A percentile compares a stretch with the other conserved stretches of the same genome.
These are phyloP conservation scores for Camelina neglecta DNA, from an alignment of 345 rosid species.

Conservation along the genomic window DNA sequence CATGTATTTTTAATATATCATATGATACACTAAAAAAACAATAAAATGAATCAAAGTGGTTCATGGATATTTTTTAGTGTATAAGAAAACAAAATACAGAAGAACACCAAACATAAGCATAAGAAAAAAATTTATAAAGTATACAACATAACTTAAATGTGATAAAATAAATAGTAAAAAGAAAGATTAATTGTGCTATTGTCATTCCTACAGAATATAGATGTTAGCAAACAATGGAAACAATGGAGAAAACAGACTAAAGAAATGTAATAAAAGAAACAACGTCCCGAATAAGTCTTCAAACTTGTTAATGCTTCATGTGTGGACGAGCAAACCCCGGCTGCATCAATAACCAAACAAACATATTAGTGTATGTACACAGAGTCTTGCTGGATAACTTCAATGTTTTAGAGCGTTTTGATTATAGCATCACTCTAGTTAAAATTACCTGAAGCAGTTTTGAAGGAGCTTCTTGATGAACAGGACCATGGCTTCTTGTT, in stretches of 20 bases:
- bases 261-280: constrained; percentile 5
- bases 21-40: too few relatives aligned
- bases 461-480: constrained; percentile 72
- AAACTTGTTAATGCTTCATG: constrained; percentile 40
- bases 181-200: neutral
- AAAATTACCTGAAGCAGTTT: constrained; percentile 83
- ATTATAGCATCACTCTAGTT: neutral
- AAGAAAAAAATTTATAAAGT: neutral
- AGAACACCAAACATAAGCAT: neutral
- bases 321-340: constrained; percentile 87
- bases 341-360: constrained; percentile 56
- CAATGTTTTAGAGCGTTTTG: constrained; percentile 3
- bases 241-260: constrained; percentile 5
- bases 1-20: too few relatives aligned
- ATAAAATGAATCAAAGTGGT: neutral
- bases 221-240: constrained; percentile 20
- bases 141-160: neutral
- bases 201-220: constrained; percentile 29
- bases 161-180: neutral
- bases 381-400: neutral
- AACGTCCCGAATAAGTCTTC: constrained; percentile 5
- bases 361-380: constrained; percentile 16
- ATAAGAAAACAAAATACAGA: neutral
- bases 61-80: neutral
- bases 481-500: constrained; percentile 68